A percentile compares a stretch with the other conserved stretches of the same genome.
phyloP scores from a whole-genome alignment of 2,329 filamentous ascomycete genomes.

The Trichothecium roseum region DNA sequence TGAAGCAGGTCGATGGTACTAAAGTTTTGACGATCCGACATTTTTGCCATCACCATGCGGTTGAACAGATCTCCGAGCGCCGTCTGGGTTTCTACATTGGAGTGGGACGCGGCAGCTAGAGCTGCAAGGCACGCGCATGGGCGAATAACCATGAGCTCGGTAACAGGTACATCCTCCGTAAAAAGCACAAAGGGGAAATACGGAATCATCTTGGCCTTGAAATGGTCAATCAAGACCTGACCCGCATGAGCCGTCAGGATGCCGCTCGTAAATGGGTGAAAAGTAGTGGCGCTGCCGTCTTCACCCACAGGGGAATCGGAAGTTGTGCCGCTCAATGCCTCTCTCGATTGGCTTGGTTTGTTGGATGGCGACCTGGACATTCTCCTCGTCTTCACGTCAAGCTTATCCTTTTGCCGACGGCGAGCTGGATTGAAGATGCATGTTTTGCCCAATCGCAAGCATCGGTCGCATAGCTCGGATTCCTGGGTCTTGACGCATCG shows the following conservation, averaged over 20 bases:
- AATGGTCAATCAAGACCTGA: conserved; percentile 14
- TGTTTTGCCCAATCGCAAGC: conserved; percentile 19
- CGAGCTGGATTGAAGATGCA: conserved; percentile 20
- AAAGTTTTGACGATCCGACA: conserved; percentile 15
- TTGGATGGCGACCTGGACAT: too few relatives aligned
- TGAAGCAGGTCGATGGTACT: conserved; percentile 18
- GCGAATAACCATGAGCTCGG: conserved; percentile 10
- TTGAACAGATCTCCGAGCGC: conserved; percentile 16
- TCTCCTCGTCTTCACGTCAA: too few relatives aligned
- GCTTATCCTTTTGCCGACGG: too few relatives aligned
- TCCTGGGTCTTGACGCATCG: conserved; percentile 21
- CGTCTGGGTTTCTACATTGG: conserved; percentile 13
- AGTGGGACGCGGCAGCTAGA: conserved; percentile 13
- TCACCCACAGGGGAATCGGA: too few relatives aligned
- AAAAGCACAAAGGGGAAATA: conserved; percentile 20
- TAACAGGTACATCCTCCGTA: conserved; percentile 7
- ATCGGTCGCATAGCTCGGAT: conserved; percentile 20
- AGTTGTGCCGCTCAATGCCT: too few relatives aligned
- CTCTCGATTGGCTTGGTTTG: too few relatives aligned
- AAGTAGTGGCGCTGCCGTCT: too few relatives aligned
- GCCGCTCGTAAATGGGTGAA: conserved; percentile 13
- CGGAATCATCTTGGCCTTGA: conserved; percentile 13
- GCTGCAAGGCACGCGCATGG: conserved; percentile 17
- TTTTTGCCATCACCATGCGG: conserved; percentile 12
- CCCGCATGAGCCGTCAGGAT: conserved; percentile 12